phyloP scores from a whole-genome alignment of 176 grass and related monocot genomes.

The Neostapfia colusana region DNA sequence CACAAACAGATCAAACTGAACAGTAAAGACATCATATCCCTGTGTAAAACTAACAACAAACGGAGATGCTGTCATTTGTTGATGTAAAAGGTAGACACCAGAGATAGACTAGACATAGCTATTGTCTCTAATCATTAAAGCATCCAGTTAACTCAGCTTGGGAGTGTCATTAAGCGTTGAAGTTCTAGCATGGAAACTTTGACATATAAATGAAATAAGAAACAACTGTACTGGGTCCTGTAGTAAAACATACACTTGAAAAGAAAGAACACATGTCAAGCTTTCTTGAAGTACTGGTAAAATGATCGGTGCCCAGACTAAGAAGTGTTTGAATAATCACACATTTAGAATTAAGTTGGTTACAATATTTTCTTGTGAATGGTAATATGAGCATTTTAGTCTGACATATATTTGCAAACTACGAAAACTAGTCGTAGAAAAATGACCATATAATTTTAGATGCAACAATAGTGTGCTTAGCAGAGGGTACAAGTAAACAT shows the following conservation, averaged over 20 bases:
- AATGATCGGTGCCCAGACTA: not conserved
- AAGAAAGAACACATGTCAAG: not conserved
- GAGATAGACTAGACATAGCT: constrained; percentile 18
- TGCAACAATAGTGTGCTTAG: constrained; percentile 9
- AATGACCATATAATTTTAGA: not conserved
- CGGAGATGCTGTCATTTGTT: not conserved
- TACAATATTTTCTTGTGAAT: not conserved
- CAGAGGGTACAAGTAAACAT: constrained; percentile 11
- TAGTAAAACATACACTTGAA: not conserved
- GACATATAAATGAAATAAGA: not conserved
- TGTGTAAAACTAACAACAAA: not conserved
- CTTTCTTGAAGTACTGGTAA: not conserved
- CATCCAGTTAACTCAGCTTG: not conserved
- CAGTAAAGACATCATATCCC: not conserved
- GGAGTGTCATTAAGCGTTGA: not conserved
- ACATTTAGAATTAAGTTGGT: not conserved
- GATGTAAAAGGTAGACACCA: constrained; percentile 7
- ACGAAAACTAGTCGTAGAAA: not conserved
- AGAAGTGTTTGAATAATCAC: constrained; percentile 18
- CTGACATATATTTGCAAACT: not conserved
- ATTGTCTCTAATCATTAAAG: not conserved
- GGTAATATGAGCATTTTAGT: constrained; percentile 1
- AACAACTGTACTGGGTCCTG: constrained; percentile 1
- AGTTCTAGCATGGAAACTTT: not conserved
- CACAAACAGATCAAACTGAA: not conserved